Base-by-base conservation (phyloP, 306 rosid genomes). In the Lathyrus oleraceus region DNA sequence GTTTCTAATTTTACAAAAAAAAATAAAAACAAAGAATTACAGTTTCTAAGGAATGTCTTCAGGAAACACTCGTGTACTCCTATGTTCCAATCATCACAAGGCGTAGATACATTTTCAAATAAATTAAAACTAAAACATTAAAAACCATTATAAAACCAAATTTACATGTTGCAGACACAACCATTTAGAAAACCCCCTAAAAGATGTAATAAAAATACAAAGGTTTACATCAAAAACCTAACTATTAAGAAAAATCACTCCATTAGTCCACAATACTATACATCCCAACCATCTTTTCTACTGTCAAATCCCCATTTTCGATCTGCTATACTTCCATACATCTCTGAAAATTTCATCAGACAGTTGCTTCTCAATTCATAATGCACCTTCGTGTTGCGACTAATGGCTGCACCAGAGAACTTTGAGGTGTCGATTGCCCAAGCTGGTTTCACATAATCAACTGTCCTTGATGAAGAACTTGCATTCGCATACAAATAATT, bases 351-450 rank as follows among this genome's bases (percentile, higher is more conserved):
- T 45, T 81, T 81, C 54, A 70, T 53, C 15, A 95, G 89, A 75
- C 99, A 95, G n/a, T 72, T 71, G 27, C 91, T 91, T 83, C 99
- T 83, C 71, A 71, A 45, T 35, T 15, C 54, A 57, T 91, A 95
- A 78, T 95, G 99, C 74, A 67, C 87, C 48, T 86, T 64, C 0
- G 97, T 95, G 78, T 95, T 91, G 15, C 90, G 78, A 82, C 99
- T 95, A 53, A 95, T 95, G 0, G 99, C 99, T 6, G 82, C 93
- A 19, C 99, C 95, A 0, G 99, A 95, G 59, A 95, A 79, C 78
- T 95, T 95, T 1, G 99, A 95, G 0, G 97, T 95, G 81, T 95
- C 99, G 2, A 95, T 86, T 10, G 99, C 95, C 99, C 99, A 95
- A 42, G 95, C 96, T 35, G 99, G 97, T 68, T 73, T 91, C 58